Percentiles rank a stretch among this genome's conserved stretches.
phyloP scores from a whole-genome alignment of 306 rosid genomes.

The Lathyrus tuberosus region DNA sequence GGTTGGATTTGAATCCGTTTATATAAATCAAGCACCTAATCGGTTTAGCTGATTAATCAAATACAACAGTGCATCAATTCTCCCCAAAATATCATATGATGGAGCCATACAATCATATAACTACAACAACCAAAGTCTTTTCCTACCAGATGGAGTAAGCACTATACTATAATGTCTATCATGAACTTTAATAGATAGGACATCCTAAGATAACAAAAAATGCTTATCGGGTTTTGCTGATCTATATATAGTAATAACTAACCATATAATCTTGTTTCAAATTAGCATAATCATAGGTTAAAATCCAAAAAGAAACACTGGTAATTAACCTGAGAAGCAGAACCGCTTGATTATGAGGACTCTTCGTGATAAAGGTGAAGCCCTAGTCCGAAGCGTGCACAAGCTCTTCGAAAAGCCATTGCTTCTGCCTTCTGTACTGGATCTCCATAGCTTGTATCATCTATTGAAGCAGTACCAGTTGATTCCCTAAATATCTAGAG shows the following conservation, averaged over 20 bases:
- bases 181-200: conserved; percentile 3
- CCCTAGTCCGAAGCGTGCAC: conserved; percentile 86
- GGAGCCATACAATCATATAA: not conserved
- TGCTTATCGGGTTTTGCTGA: not conserved
- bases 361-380: conserved; percentile 89
- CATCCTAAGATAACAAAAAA: not conserved
- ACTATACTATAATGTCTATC: not conserved
- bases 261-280: conserved; percentile 24
- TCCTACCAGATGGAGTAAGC: not conserved
- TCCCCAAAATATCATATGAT: conserved; percentile 4
- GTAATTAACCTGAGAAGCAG: conserved; percentile 34
- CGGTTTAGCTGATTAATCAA: not conserved
- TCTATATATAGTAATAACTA: not conserved
- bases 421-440: conserved; percentile 93
- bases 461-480: conserved; percentile 72
- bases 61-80: conserved; percentile 2
- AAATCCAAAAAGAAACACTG: not conserved
- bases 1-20: no score
- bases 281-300: conserved; percentile 9
- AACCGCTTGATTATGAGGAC: conserved; percentile 37
- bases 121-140: conserved; percentile 7
- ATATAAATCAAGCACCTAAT: no score
- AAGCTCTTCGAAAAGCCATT: conserved; percentile 94
- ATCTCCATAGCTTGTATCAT: conserved; percentile 79
- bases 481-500: conserved; percentile 78